phyloP scores from a whole-genome alignment of 345 rosid species.

The Euphorbia pulcherrima region DNA sequence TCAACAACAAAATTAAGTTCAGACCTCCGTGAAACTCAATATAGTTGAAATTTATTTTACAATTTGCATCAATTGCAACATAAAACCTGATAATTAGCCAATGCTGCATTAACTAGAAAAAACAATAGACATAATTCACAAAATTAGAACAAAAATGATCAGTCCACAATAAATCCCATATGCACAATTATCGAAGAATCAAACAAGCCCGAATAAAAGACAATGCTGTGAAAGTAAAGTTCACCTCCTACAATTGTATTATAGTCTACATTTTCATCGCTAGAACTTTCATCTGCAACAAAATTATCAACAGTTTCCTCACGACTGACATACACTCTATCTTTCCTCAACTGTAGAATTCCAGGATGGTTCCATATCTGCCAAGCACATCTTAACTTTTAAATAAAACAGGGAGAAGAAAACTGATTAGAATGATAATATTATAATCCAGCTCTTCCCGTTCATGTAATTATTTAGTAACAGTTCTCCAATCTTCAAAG shows the following conservation, averaged over 20 bases:
- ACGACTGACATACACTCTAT: conserved; percentile 49
- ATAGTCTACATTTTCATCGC: conserved; percentile 86
- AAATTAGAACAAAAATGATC: not conserved
- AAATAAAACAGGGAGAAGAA: conserved; percentile 7
- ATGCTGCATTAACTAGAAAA: conserved; percentile 1
- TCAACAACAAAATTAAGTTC: not conserved
- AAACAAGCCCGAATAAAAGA: conserved; percentile 6
- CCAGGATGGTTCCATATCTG: conserved; percentile 99
- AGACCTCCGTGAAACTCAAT: not conserved
- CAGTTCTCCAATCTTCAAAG: not conserved
- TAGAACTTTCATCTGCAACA: conserved; percentile 79
- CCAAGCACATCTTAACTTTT: conserved; percentile 22
- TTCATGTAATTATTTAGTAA: not conserved
- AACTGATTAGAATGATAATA: not conserved
- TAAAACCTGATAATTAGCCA: not conserved
- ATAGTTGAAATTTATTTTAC: not conserved
- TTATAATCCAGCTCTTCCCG: not conserved
- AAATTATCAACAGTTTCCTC: conserved; percentile 73
- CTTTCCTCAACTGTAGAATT: conserved; percentile 83
- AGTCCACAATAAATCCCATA: not conserved
- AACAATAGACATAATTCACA: not conserved
- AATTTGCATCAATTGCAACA: not conserved
- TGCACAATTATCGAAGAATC: not conserved
- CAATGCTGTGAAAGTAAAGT: not conserved
- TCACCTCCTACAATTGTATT: conserved; percentile 74